A percentile compares a stretch with the other conserved stretches of the same genome.
Conservation (phyloP, 192 early-diverging fungal genomes). For the Hyaloraphidium curvatum region DNA sequence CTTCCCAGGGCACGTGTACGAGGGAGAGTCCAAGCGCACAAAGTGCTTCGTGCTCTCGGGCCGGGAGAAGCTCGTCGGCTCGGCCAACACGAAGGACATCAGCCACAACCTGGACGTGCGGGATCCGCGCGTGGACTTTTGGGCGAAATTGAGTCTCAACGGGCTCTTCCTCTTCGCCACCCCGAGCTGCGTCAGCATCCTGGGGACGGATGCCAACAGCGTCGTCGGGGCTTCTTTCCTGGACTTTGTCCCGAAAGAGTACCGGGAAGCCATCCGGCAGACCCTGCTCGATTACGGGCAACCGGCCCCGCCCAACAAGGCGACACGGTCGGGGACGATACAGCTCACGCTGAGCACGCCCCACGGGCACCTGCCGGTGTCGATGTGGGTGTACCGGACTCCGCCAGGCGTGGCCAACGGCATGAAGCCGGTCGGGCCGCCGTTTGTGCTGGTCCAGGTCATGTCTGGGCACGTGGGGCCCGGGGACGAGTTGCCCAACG, state of each 20-base stretch:
- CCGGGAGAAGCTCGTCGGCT: conserved; percentile 22
- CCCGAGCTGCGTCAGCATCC: conserved; percentile 11
- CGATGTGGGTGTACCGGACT: neutral
- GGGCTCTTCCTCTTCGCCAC: conserved; percentile 32
- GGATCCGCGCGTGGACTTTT: conserved; percentile 22
- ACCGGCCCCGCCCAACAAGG: no score
- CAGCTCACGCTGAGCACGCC: neutral
- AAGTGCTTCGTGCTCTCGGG: conserved; percentile 48
- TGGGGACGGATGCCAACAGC: conserved; percentile 14
- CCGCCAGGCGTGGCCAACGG: neutral
- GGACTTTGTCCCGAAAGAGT: no score
- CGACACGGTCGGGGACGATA: no score
- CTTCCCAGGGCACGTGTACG: conserved; percentile 20
- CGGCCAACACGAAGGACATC: no score
- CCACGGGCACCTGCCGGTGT: neutral
- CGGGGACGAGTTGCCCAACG: neutral
- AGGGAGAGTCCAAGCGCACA: conserved; percentile 34
- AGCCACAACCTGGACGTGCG: neutral
- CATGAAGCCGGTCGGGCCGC: neutral
- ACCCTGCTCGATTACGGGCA: no score
- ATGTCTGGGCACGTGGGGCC: neutral
- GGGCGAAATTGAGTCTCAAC: conserved; percentile 37
- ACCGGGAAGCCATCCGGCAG: no score
- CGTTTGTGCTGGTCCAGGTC: neutral
- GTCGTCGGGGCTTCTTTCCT: no score